A percentile compares a stretch with the other conserved stretches of the same genome.
Evolutionary conservation across 352 stramenopile genomes (phyloP).

Genomic region (Phytophthora palmivora): DNA sequence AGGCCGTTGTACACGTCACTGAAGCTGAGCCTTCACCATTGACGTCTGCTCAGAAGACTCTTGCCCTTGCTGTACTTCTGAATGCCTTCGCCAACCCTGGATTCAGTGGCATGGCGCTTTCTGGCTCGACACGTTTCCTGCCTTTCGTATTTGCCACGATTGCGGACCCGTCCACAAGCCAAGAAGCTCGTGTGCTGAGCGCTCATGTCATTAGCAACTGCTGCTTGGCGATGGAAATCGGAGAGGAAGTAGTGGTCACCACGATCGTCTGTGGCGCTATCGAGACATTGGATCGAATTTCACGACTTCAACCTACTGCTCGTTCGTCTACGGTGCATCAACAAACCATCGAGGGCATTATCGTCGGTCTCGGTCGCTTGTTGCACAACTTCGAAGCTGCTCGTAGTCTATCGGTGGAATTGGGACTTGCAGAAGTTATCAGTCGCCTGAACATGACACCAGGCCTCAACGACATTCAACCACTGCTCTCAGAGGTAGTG

Average conservation of each 20-base stretch:
- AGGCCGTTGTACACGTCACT: constrained; percentile 47
- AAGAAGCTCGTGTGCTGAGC: constrained; percentile 61
- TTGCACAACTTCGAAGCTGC: constrained; percentile 68
- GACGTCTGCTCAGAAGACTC: constrained; percentile 54
- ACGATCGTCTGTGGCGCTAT: constrained; percentile 73
- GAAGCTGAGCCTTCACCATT: constrained; percentile 40
- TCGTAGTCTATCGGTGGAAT: constrained; percentile 62
- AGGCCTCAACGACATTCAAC: constrained; percentile 52
- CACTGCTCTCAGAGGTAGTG: constrained; percentile 66
- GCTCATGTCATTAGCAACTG: constrained; percentile 77
- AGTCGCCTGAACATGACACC: constrained; percentile 54
- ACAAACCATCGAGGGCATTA: constrained; percentile 65
- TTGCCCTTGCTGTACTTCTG: constrained; percentile 66
- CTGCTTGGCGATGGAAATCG: constrained; percentile 66
- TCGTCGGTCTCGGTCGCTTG: constrained; percentile 69
- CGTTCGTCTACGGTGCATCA: constrained; percentile 34
- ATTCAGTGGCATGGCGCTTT: constrained; percentile 60
- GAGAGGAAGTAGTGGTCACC: constrained; percentile 76
- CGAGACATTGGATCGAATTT: constrained; percentile 75
- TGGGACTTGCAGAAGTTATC: constrained; percentile 73
- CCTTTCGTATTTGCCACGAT: constrained; percentile 75
- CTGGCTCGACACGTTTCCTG: constrained; percentile 55
- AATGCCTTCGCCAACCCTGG: constrained; percentile 69
- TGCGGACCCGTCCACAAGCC: constrained; percentile 38
- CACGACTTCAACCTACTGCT: constrained; percentile 35